phyloP scores from a whole-genome alignment of 176 grass and related monocot species.

The Aechmea fasciata region DNA sequence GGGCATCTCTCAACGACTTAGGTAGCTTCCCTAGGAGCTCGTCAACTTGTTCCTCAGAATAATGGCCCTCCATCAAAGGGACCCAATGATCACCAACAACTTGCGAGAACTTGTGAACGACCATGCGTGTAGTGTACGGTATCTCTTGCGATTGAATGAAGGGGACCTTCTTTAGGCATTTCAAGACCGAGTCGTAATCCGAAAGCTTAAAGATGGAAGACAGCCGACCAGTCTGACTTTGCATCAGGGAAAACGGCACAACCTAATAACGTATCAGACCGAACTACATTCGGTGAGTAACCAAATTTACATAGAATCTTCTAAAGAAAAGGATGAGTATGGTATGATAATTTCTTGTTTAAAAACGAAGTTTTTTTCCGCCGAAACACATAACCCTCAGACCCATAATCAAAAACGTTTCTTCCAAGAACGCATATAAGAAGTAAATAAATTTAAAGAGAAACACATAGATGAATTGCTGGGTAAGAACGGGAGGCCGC shows the following conservation, averaged over 20 bases:
- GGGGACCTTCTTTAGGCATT: constrained; percentile 64
- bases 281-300: no score
- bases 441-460: neutral
- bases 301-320: no score
- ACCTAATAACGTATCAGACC: constrained; percentile 28
- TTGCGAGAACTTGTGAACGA: constrained; percentile 39
- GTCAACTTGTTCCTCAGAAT: constrained; percentile 58
- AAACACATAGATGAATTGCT: neutral
- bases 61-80: constrained; percentile 38
- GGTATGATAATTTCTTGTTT: no score
- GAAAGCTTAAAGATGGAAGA: constrained; percentile 68
- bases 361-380: no score
- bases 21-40: constrained; percentile 61
- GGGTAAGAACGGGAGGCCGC: neutral
- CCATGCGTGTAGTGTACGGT: constrained; percentile 47
- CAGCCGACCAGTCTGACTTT: constrained; percentile 50
- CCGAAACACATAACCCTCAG: neutral
- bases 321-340: no score
- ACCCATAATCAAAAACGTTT: neutral
- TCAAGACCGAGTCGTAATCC: constrained; percentile 52
- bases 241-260: constrained; percentile 43
- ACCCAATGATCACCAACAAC: constrained; percentile 21
- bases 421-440: neutral
- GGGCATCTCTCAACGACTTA: constrained; percentile 33
- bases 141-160: constrained; percentile 50